Evolutionary conservation across 495 filamentous ascomycete genomes (phyloP).

Genomic region (Saxispiralis lemnorum): DNA sequence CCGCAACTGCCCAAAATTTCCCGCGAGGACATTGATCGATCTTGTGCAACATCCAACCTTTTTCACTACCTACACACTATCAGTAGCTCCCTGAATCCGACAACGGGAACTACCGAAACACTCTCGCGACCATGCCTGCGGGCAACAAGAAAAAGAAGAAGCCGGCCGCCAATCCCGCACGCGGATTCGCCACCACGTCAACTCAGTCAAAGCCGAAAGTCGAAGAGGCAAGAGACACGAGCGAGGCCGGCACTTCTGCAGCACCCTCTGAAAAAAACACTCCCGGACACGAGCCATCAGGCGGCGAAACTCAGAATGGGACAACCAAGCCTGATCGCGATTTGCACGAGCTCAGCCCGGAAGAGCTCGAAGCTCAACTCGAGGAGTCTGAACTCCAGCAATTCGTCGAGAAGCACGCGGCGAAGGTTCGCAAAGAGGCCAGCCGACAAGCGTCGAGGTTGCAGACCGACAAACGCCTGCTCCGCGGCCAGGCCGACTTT

Average conservation of each 20-base stretch:
- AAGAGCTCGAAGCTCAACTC: slow-evolving; percentile 68
- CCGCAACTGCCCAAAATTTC: too few species aligned
- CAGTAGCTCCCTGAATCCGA: too few species aligned
- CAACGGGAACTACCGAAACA: too few species aligned
- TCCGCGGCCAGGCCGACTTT: slow-evolving; percentile 52
- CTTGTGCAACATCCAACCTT: too few species aligned
- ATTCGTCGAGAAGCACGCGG: slow-evolving; percentile 60
- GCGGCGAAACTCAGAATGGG: neutral
- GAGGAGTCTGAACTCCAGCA: slow-evolving; percentile 68
- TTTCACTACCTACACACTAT: too few species aligned
- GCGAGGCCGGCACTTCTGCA: neutral
- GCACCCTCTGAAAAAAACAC: neutral
- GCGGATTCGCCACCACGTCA: slow-evolving; percentile 85
- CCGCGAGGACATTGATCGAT: too few species aligned
- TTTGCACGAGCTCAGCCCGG: slow-evolving; percentile 45
- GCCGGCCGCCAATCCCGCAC: slow-evolving; percentile 59
- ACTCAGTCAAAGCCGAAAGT: slow-evolving; percentile 42
- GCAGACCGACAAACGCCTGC: slow-evolving; percentile 59
- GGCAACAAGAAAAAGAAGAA: slow-evolving; percentile 60
- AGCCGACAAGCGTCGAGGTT: slow-evolving; percentile 50
- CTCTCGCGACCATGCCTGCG: slow-evolving; percentile 3
- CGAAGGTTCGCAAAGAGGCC: slow-evolving; percentile 35
- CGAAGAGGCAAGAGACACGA: slow-evolving; percentile 13
- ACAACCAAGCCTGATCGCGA: slow-evolving; percentile 4
- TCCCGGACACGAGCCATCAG: neutral